A percentile compares a stretch with the other conserved stretches of the same genome.
phyloP scores from a whole-genome alignment of 1,284 basidiomycete genomes.

The Sanghuangporus baumii region DNA sequence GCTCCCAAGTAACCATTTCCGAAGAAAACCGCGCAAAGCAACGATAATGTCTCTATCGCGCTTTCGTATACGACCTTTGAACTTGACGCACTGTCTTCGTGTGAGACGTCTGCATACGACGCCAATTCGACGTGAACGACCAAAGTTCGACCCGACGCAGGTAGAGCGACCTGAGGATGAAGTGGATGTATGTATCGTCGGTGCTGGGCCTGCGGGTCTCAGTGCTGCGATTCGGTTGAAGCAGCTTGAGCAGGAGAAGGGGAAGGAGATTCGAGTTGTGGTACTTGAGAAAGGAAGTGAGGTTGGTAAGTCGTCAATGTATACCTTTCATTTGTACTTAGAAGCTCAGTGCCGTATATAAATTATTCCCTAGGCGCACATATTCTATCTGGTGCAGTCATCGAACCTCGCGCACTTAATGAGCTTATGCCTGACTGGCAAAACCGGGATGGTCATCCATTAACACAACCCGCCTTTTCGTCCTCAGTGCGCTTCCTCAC shows the following conservation, averaged over 20 bases:
- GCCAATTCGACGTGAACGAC: conserved; percentile 26
- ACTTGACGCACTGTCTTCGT: conserved; percentile 7
- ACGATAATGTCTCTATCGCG: conserved; percentile 55
- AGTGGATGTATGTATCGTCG: conserved; percentile 96
- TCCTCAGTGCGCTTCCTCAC: conserved; percentile 91
- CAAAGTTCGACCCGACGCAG: conserved; percentile 39
- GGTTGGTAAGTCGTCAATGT: conserved; percentile 59
- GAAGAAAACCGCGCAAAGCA: conserved; percentile 33
- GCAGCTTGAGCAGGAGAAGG: conserved; percentile 82
- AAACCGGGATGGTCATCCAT: conserved; percentile 46
- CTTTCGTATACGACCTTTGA: background rate
- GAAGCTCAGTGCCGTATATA: background rate
- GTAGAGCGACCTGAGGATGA: conserved; percentile 81
- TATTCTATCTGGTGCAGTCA: conserved; percentile 93
- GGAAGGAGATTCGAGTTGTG: conserved; percentile 83
- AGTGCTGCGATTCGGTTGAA: conserved; percentile 95
- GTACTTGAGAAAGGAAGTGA: conserved; percentile 94
- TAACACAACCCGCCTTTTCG: conserved; percentile 77
- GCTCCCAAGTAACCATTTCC: background rate
- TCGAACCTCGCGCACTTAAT: conserved; percentile 88
- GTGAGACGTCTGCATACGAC: conserved; percentile 27
- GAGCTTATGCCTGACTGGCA: conserved; percentile 92
- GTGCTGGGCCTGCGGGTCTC: conserved; percentile 92
- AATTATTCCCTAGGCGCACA: conserved; percentile 66
- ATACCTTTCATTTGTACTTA: background rate